Base-by-base conservation (phyloP, 148 eudicot genomes). In the Dianthus caryophyllus region DNA sequence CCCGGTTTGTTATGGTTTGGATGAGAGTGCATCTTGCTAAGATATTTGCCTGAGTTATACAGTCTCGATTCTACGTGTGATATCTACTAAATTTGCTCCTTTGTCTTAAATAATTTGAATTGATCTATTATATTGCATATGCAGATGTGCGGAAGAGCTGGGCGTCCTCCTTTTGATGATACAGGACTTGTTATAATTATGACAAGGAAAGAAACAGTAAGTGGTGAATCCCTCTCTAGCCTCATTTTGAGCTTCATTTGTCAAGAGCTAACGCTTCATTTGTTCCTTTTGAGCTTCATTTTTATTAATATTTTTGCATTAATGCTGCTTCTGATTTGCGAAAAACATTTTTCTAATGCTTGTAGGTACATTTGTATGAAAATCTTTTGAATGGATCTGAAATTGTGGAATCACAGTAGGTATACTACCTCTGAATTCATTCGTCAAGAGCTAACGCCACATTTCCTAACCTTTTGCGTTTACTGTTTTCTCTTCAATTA, bases 111-210 rank as follows among this genome's bases (percentile, higher is more conserved):
- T 66, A 56, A 39, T 15, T 46, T 29, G 47, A 54, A 16, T 65
- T 72, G 43, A 30, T 38, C 12, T 16, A 65, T 53, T 71, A 36
- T 70, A 55, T 22, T 43, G 33, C 43, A 53, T 62, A 16, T 79
- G 81, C 83, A 94, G 99, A 94, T 94, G 99, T 77, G 87, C 74
- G 99, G 99, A 61, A 84, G 99, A 79, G 99, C 99, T 75, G 99
- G 99, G 11, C 99, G 99, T 75, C 99, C 99, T 54, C 99, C 99
- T 60, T 94, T 94, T 73, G 97, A 94, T 77, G 97, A 90, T 82
- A 90, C 99, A 55, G 99, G 99, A 63, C 61, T 84, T 80, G 99
- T 90, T 81, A 82, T 94, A 66, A 90, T 94, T 61, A 94, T 94
- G 99, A 94, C 99, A 71, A 90, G 99, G 81, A 90, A 76, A 75